These are phyloP conservation scores for Pythium sukuiense DNA, from an alignment of 352 stramenopile species.

Conservation along the genomic window DNA sequence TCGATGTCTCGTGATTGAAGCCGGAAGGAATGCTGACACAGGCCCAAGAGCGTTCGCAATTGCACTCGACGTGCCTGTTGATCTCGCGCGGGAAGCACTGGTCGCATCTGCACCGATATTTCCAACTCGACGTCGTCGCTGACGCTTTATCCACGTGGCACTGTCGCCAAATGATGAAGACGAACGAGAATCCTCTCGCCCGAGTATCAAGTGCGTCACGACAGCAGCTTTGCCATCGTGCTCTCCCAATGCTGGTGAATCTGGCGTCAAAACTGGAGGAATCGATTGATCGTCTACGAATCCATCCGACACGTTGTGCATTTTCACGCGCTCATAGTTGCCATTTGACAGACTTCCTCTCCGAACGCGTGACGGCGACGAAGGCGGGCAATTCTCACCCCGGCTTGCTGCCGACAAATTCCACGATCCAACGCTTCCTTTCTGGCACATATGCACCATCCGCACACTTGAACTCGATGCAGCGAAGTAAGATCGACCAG, in stretches of 20 bases:
- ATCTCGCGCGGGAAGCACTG: background rate
- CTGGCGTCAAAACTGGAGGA: background rate
- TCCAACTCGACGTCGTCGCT: conserved; percentile 2
- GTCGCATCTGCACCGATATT: background rate
- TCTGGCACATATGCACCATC: conserved; percentile 58
- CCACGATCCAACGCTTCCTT: conserved; percentile 57
- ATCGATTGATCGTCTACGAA: conserved; percentile 17
- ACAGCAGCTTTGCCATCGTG: background rate
- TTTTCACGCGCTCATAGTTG: conserved; percentile 31
- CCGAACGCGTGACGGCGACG: conserved; percentile 27
- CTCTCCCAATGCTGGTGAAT: background rate
- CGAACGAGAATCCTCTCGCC: conserved; percentile 28
- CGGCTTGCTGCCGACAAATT: conserved; percentile 31
- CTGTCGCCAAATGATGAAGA: conserved; percentile 16
- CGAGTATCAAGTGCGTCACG: conserved; percentile 29
- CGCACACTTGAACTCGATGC: conserved; percentile 21
- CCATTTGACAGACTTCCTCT: conserved; percentile 1
- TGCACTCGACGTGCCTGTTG: conserved; percentile 6
- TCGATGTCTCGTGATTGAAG: background rate
- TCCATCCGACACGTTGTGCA: conserved; percentile 34
- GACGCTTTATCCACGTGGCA: background rate
- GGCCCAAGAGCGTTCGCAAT: conserved; percentile 25
- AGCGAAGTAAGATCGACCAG: conserved; percentile 11
- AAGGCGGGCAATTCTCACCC: background rate
- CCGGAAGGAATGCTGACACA: conserved; percentile 25